Evolutionary conservation across 305 asterid species (phyloP), one percentile per base, ranked within the genome.

Genomic region (Withania somnifera): DNA sequence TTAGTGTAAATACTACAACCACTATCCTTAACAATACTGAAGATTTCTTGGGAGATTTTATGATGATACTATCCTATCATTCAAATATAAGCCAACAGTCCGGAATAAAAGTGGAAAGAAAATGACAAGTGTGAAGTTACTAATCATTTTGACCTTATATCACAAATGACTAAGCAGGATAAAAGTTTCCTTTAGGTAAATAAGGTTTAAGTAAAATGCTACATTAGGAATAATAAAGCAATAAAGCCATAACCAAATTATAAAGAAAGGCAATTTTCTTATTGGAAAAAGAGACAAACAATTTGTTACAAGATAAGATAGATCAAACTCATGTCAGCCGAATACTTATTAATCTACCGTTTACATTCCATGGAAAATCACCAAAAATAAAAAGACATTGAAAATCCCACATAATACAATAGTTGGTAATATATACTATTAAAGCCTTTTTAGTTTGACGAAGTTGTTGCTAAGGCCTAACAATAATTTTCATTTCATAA

Each of bases 41-140:
- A 79, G 95, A 87, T 83, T 86, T 95, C 92, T 88, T 95, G 19
- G 97, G 94, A 85, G 95, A 84, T 85, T 89, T 95, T 77, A 94
- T 90, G 38, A 89, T 85, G 78, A 95, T 36, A 34, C 86, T 82
- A 61, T 86, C 97, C 99, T 95, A 93, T 56, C 80, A 86, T 87
- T 45, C 83, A 83, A 28, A 81, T 20, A 82, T 45, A 81, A 20
- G 11, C 34, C 79, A 82, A 26, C 51, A 11, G 52, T 69, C 20
- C n/a, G n/a, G n/a, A 75, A 83, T 51, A 60, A 83, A 83, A 40
- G 47, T 24, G 28, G 45, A 26, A 34, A 22, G 20, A 30, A 24
- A 4, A 13, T 3, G 14, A 38, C 30, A 82, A 61, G 19, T 4
- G 77, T 13, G 6, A 60, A 26, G 69, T 28, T 45, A 54, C 10